A percentile compares a stretch with the other conserved stretches of the same genome.
phyloP scores from a whole-genome alignment of 192 early-diverging fungal species.

The Coemansia aciculifera region DNA sequence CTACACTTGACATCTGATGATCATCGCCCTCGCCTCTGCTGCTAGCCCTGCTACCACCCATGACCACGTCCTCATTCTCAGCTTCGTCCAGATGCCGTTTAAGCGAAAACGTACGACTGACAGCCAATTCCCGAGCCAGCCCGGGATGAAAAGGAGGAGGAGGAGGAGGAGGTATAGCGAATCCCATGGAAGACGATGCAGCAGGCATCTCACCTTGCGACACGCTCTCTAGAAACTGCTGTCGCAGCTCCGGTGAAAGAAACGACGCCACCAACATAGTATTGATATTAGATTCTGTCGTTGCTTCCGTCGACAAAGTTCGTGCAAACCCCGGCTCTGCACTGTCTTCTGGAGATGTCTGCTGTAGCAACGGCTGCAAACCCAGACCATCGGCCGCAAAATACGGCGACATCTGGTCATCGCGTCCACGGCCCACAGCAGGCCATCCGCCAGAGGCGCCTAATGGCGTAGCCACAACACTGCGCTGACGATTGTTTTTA shows the following conservation, averaged over 20 bases:
- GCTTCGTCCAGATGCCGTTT: constrained; percentile 46
- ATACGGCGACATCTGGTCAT: constrained; percentile 9
- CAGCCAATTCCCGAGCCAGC: neutral
- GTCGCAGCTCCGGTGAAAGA: constrained; percentile 31
- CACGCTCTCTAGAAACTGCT: constrained; percentile 12
- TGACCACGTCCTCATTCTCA: constrained; percentile 23
- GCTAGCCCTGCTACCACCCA: constrained; percentile 15
- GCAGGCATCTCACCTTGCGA: neutral
- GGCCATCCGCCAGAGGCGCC: constrained; percentile 1
- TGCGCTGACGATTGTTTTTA: constrained; percentile 34
- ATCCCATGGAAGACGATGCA: neutral
- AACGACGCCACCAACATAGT: constrained; percentile 42
- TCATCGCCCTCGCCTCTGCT: constrained; percentile 26
- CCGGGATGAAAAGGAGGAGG: neutral
- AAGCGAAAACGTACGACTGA: constrained; percentile 27
- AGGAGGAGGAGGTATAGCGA: neutral
- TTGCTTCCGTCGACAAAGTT: constrained; percentile 18
- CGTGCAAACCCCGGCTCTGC: constrained; percentile 6
- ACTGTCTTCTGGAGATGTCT: neutral
- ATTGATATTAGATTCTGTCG: constrained; percentile 18
- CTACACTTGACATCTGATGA: constrained; percentile 6
- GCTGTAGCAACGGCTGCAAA: neutral
- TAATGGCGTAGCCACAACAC: neutral
- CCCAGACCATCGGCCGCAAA: constrained; percentile 6
- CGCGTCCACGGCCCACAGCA: neutral